Conservation (phyloP, 2,329 filamentous ascomycete genomes). For the Xenosphaeropsis pyriputrescens region DNA sequence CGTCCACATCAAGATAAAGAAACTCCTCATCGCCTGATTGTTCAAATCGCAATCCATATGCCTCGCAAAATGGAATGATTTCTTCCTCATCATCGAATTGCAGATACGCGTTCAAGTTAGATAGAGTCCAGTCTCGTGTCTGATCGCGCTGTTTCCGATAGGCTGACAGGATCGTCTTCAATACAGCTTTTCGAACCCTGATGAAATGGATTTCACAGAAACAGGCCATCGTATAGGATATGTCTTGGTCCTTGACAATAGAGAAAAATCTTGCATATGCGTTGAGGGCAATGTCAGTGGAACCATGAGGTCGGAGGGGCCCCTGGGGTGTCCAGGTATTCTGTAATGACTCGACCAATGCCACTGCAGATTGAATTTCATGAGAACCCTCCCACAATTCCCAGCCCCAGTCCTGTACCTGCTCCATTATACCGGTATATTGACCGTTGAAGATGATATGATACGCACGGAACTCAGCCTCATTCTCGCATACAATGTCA, state of each 20-base stretch:
- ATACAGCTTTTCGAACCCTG: constrained; percentile 39
- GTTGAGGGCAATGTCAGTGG: constrained; percentile 26
- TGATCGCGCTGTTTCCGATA: constrained; percentile 40
- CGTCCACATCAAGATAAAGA: constrained; percentile 14
- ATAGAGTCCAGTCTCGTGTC: constrained; percentile 43
- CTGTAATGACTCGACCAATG: constrained; percentile 43
- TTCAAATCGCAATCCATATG: constrained; percentile 39
- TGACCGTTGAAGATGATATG: constrained; percentile 47
- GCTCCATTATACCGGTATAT: constrained; percentile 40
- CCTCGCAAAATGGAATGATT: constrained; percentile 47
- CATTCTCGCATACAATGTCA: constrained; percentile 41
- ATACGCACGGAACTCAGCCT: constrained; percentile 52
- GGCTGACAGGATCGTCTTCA: constrained; percentile 37
- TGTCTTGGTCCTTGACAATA: constrained; percentile 37
- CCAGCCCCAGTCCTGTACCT: constrained; percentile 37
- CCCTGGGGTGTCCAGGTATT: constrained; percentile 41
- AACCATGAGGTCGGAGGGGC: constrained; percentile 30
- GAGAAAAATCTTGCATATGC: constrained; percentile 41
- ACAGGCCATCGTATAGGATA: constrained; percentile 57
- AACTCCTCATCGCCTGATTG: constrained; percentile 20
- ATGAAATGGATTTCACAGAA: constrained; percentile 55
- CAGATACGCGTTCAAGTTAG: constrained; percentile 39
- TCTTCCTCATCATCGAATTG: constrained; percentile 54
- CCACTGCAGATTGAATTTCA: constrained; percentile 45
- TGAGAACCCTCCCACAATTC: constrained; percentile 39